Percentiles rank a stretch among this genome's conserved stretches.
phyloP scores from a whole-genome alignment of 2,329 filamentous ascomycete species.

The Penicillium aurantiogriseum region DNA sequence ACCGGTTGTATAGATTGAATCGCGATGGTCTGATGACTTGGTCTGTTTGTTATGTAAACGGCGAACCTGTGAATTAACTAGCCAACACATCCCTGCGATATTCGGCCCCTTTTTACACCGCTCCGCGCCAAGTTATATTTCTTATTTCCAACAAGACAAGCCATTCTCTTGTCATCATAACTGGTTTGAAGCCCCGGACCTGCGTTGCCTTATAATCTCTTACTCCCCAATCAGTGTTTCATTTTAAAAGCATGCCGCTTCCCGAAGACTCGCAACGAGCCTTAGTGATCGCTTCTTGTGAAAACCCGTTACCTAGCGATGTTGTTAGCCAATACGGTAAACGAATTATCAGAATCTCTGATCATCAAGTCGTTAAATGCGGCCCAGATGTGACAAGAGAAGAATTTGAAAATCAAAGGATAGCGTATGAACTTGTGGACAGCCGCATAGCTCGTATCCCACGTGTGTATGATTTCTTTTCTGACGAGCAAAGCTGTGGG shows the following conservation, averaged over 20 bases:
- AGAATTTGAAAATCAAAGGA: conserved; percentile 13
- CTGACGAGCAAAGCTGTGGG: conserved; percentile 12
- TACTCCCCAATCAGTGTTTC: not conserved
- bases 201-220: not conserved
- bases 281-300: conserved; percentile 9
- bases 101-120: too few species aligned
- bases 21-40: not conserved
- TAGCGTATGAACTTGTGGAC: conserved; percentile 17
- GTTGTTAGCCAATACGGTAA: conserved; percentile 12
- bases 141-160: too few species aligned
- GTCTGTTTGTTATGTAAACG: not conserved
- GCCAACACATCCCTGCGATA: too few species aligned
- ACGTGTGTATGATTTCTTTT: conserved; percentile 18
- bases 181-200: not conserved
- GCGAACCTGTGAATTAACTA: too few species aligned
- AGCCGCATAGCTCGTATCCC: conserved; percentile 15
- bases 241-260: not conserved
- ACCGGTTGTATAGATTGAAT: not conserved
- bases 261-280: not conserved
- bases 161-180: not conserved
- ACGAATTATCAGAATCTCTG: conserved; percentile 15
- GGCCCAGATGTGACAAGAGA: conserved; percentile 14
- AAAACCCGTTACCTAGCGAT: conserved; percentile 5
- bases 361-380: conserved; percentile 16
- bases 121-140: too few species aligned